phyloP scores from a whole-genome alignment of 352 stramenopile genomes.

The Phytophthora quininea region DNA sequence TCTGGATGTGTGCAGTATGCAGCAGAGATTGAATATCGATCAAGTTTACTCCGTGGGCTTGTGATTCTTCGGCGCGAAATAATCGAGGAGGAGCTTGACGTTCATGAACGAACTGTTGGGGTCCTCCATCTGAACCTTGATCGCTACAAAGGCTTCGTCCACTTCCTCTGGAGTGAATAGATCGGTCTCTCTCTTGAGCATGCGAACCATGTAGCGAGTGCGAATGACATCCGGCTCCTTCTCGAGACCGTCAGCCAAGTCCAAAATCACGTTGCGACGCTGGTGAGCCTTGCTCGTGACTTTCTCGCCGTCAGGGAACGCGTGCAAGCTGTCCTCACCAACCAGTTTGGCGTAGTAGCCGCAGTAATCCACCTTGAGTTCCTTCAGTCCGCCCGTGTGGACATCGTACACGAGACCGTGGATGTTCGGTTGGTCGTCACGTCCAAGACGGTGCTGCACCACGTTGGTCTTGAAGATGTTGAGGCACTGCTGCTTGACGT shows the following conservation, averaged over 20 bases:
- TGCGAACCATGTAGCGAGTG: constrained; percentile 63
- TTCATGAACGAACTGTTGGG: constrained; percentile 48
- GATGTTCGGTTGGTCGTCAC: constrained; percentile 69
- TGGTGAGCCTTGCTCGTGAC: constrained; percentile 50
- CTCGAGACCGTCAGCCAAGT: constrained; percentile 61
- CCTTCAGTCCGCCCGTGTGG: constrained; percentile 60
- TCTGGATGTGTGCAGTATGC: neutral
- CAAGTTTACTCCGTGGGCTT: constrained; percentile 18
- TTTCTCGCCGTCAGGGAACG: constrained; percentile 63
- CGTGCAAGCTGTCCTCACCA: constrained; percentile 56
- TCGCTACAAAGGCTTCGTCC: constrained; percentile 52
- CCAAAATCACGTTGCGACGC: constrained; percentile 63
- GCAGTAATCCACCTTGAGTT: constrained; percentile 73
- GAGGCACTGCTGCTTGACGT: constrained; percentile 85
- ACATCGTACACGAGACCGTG: constrained; percentile 83
- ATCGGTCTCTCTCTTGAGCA: constrained; percentile 64
- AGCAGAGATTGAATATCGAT: too few relatives aligned
- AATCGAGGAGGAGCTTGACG: constrained; percentile 52
- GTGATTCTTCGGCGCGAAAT: constrained; percentile 42
- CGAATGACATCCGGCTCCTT: constrained; percentile 59
- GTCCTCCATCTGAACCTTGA: constrained; percentile 43
- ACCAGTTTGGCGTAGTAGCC: constrained; percentile 57
- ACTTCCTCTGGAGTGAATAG: constrained; percentile 66
- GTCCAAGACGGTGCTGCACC: constrained; percentile 71
- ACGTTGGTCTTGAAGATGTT: constrained; percentile 90